Base-by-base conservation (phyloP, 768 basidiomycete genomes). In the Crucibulum laeve region DNA sequence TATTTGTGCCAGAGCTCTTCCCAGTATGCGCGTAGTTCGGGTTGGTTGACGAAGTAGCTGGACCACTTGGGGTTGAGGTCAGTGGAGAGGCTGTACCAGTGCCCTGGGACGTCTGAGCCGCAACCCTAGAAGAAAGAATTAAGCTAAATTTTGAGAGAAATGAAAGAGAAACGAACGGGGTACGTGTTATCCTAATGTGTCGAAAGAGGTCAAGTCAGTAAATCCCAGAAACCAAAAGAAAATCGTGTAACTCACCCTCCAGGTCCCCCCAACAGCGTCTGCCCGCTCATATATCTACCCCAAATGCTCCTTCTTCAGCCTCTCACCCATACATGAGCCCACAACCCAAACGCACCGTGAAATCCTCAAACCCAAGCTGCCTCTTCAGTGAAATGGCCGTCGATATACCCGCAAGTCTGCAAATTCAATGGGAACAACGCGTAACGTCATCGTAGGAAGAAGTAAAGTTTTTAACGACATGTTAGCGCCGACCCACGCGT, bases 21-120 rank as follows among this genome's bases (percentile, higher is more conserved):
- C 74, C 76, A 76, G 53, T 81, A 80, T 7, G 61, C 66, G 23
- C 62, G 68, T 34, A 80, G 64, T 48, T 80, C 76, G 17, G 71
- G 68, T 51, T 80, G 79, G 11, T 47, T 50, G 10, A 69, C 66
- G 52, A 63, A 79, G 53, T 67, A 65, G 13, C 49, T 57, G n/a
- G 65, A 52, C 79, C 79, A 81, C 46, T 69, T 50, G 2, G 76
- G 74, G 42, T 79, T 77, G 22, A 74, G 61, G 18, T 79, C 77
- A 6, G 71, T 69, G 5, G 78, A 79, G 26, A 78, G 73, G 45
- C 66, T 68, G 53, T 80, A 79, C 73, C 75, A 76, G 49, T 76
- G 74, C 7, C 60, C 74, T 7, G 75, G 69, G 13, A 77, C 65
- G 51, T 80, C 77, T n/a, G 74, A 80, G 11, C 72, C 76, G 46